phyloP scores from a whole-genome alignment of 768 basidiomycete species.

The Pisolithus microcarpus region DNA sequence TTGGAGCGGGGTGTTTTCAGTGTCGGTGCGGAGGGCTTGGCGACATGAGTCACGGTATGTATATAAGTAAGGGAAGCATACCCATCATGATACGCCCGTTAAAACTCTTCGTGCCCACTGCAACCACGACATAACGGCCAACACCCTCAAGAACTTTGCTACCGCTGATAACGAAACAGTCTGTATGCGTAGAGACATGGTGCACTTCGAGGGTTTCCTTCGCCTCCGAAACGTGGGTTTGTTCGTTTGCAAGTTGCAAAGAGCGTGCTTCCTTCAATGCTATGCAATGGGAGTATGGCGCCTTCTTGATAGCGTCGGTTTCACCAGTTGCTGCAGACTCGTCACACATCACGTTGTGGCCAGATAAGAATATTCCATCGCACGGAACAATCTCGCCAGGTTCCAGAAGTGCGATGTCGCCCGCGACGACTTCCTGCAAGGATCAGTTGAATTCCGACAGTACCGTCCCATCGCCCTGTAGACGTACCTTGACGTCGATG shows the following conservation, averaged over 20 bases:
- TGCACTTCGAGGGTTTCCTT: conserved; percentile 4
- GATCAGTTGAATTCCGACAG: conserved; percentile 10
- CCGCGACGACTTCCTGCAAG: conserved; percentile 80
- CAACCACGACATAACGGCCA: conserved; percentile 86
- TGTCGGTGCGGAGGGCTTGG: conserved; percentile 75
- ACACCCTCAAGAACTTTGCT: conserved; percentile 93
- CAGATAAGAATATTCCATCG: conserved; percentile 88
- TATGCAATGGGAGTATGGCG: conserved; percentile 68
- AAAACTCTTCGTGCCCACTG: conserved; percentile 88
- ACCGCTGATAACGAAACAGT: conserved; percentile 90
- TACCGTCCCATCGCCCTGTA: background rate
- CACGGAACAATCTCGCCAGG: conserved; percentile 95
- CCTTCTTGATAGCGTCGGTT: conserved; percentile 90
- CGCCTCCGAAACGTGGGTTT: conserved; percentile 19
- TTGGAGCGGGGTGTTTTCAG: conserved; percentile 89
- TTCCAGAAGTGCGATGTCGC: conserved; percentile 86
- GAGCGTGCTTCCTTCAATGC: conserved; percentile 35
- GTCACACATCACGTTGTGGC: conserved; percentile 92
- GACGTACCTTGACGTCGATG: conserved; percentile 72
- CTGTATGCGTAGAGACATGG: conserved; percentile 49
- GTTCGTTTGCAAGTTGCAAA: conserved; percentile 13
- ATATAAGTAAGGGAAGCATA: conserved; percentile 28
- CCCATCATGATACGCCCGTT: conserved; percentile 98
- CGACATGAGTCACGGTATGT: background rate
- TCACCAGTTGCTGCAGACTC: conserved; percentile 97